These are phyloP conservation scores for Aschersonia sp. DNA, from an alignment of 2,329 filamentous ascomycete genomes.

Conservation along the genomic window DNA sequence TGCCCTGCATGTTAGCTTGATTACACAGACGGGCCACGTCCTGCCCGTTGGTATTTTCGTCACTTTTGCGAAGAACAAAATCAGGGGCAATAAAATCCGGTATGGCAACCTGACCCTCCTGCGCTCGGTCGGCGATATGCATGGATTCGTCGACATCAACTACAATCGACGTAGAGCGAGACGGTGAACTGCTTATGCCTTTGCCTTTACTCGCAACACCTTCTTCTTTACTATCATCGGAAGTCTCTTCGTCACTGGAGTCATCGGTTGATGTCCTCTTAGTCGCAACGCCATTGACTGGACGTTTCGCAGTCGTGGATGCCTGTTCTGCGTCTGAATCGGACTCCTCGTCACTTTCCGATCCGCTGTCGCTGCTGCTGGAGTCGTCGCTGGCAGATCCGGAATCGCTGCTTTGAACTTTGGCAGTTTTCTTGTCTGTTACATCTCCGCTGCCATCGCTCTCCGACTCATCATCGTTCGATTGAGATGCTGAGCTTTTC, in stretches of 20 bases:
- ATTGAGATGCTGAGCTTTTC: conserved; percentile 11
- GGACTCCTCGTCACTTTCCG: background rate
- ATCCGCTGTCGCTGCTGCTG: conserved; percentile 15
- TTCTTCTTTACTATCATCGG: conserved; percentile 8
- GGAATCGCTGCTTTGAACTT: background rate
- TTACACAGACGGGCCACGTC: conserved; percentile 40
- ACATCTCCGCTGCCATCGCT: conserved; percentile 5
- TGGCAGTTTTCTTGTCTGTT: conserved; percentile 5
- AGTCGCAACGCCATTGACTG: conserved; percentile 6
- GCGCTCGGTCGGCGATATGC: conserved; percentile 19
- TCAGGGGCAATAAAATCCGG: conserved; percentile 33
- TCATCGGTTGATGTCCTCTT: conserved; percentile 6
- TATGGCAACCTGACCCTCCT: conserved; percentile 20
- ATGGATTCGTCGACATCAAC: conserved; percentile 24
- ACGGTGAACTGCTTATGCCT: background rate
- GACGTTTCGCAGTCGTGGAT: conserved; percentile 3
- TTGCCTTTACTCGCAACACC: background rate
- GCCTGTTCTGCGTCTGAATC: conserved; percentile 6
- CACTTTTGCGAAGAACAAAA: conserved; percentile 36
- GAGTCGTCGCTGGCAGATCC: background rate
- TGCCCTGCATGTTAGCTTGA: conserved; percentile 45
- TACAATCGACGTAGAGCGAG: conserved; percentile 9
- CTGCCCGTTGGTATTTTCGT: conserved; percentile 22
- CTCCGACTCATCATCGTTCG: conserved; percentile 4
- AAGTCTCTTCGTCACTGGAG: conserved; percentile 10